Conservation (phyloP, 805 yeast genomes). For the baker's yeast (Saccharomyces cerevisiae) region DNA sequence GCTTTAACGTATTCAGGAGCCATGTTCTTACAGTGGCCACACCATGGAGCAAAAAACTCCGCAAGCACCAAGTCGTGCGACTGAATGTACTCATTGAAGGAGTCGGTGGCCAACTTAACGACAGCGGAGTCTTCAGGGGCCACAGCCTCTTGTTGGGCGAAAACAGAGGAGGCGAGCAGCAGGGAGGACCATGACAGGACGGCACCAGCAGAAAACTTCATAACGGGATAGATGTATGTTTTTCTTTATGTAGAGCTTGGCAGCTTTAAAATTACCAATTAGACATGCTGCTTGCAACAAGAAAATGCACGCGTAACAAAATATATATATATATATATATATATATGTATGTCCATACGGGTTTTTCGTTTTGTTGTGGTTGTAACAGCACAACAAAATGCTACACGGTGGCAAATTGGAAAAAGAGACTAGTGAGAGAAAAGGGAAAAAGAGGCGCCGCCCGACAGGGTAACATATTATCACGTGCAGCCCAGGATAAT, state of each 20-base stretch:
- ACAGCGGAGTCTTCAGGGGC: conserved; percentile 85
- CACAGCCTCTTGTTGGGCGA: conserved; percentile 46
- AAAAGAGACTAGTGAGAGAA: not conserved
- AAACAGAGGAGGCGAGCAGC: conserved; percentile 16
- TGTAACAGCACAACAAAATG: not conserved
- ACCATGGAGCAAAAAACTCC: conserved; percentile 94
- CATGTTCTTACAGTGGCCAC: conserved; percentile 88
- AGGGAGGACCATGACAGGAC: conserved; percentile 10
- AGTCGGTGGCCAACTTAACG: conserved; percentile 60
- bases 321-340: not conserved
- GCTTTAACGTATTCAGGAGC: conserved; percentile 78
- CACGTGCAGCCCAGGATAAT: not conserved
- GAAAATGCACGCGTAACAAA: not conserved
- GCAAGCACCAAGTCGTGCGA: conserved; percentile 74
- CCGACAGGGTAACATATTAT: not conserved
- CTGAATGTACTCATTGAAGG: conserved; percentile 56
- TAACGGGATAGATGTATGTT: not conserved
- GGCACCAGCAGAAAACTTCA: not conserved
- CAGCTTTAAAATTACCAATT: not conserved
- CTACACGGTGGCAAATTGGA: not conserved
- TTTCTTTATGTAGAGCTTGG: not conserved
- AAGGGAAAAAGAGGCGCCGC: not conserved
- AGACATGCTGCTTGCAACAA: too few relatives aligned
- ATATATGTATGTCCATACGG: too few relatives aligned
- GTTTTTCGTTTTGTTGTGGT: not conserved